Evolutionary conservation across 1,139 yeast species (phyloP), one percentile per base, ranked within the genome.

Genomic region (Chernovozyma aurita): DNA sequence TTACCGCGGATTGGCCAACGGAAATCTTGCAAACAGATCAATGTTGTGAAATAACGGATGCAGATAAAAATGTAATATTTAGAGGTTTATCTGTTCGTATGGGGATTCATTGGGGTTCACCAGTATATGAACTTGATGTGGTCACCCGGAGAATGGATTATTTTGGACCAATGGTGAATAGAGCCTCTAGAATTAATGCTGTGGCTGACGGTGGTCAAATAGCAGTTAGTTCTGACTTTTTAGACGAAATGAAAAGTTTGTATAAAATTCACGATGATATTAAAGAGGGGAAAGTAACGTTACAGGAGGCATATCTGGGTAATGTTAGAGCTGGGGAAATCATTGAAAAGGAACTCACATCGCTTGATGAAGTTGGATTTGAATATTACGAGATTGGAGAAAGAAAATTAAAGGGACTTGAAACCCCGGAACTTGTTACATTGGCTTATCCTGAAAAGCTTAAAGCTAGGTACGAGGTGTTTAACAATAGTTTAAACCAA

Each of bases 131-230:
- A 55, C 78, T 85, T 4, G 98, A 92, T 65, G 84, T 92, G 39
- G 88, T 90, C 38, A 92, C 98, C 0, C 78, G 90, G 45, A 80
- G 99, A 65, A 92, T 94, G 98, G 99, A 92, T 61, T 92, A 92
- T 58, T 85, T 92, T 51, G 99, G 99, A 0, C 98, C 99, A 1
- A 90, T 92, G 92, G 99, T 92, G 20, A 92, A 92, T 55, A 74
- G 96, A 39, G 87, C 99, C 0, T 84, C 97, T 0, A 74, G 99
- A 52, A 90, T 92, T 30, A 83, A 92, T 55, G 87, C 95, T 3
- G 84, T 86, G 34, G 99, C 98, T 0, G 96, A 88, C 57, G 99
- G 99, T 40, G 98, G 98, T n/a, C 97, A 92, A 58, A 86, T 90
- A 30, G 80, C 95, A 0, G 72, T 90, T 36, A 84, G 95, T 49